These are phyloP conservation scores for Penicillium pulvis DNA, from an alignment of 495 filamentous ascomycete genomes.

Conservation along the genomic window DNA sequence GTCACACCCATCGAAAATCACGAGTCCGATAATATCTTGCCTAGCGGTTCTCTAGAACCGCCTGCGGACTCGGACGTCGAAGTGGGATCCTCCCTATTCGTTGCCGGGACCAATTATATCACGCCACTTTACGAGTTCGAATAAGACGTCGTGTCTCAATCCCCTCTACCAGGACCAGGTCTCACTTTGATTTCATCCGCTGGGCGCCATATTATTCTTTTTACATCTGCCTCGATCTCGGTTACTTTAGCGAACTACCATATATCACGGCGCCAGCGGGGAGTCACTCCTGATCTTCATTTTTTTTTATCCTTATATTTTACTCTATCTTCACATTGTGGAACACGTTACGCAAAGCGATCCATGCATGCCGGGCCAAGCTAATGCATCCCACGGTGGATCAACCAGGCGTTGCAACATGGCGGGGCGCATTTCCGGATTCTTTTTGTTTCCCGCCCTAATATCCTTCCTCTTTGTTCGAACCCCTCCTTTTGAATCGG, in stretches of 20 bases:
- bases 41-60: background rate
- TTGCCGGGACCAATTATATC: slow-evolving; percentile 6
- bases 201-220: background rate
- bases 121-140: slow-evolving; percentile 17
- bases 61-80: background rate
- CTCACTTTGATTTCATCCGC: background rate
- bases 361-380: slow-evolving; percentile 14
- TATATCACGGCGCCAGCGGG: slow-evolving; percentile 29
- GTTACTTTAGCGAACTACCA: slow-evolving; percentile 28
- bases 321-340: background rate
- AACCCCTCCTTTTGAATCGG: slow-evolving; percentile 21
- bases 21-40: slow-evolving; percentile 4
- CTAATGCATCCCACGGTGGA: slow-evolving; percentile 15
- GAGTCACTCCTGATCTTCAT: slow-evolving; percentile 4
- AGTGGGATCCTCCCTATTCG: slow-evolving; percentile 8
- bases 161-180: background rate
- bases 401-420: slow-evolving; percentile 17
- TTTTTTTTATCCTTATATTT: background rate
- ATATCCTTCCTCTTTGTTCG: background rate
- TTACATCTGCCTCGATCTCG: slow-evolving; percentile 10
- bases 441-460: slow-evolving; percentile 3
- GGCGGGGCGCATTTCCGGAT: slow-evolving; percentile 11
- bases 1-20: slow-evolving; percentile 4
- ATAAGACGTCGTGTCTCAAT: slow-evolving; percentile 1
- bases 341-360: slow-evolving; percentile 13